Base-by-base conservation (phyloP, 129 eudicot genomes). In the Kitagawia praeruptora region DNA sequence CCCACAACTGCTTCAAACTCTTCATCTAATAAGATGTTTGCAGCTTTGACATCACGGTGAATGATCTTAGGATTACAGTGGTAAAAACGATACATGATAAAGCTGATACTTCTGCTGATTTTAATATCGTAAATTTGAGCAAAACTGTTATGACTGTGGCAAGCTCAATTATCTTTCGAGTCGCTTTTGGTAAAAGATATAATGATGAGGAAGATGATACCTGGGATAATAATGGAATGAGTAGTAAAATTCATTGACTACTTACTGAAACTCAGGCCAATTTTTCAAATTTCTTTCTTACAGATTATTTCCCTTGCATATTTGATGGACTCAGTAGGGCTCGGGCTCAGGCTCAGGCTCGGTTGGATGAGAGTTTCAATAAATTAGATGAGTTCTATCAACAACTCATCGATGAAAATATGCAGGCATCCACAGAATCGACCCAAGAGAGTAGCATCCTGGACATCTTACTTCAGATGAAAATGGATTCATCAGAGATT, bases 1-100 rank as follows among this genome's bases (percentile, higher is more conserved):
- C 93, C 89, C 49, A 86, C 92, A 42, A 88, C 92, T 31, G 89
- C 89, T 84, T 88, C 89, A 80, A 81, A 88, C 77, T 88, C 92
- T 79, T 88, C 92, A 80, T 88, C 89, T 84, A 88, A 79, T 78
- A 88, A 78, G 82, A 88, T 86, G 14, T 88, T 88, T 34, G 92
- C 89, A 75, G 92, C 89, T 80, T 88, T 86, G 46, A 88, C 89
- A 80, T 88, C 92, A 39, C 88, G 85, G 76, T 86, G 89, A 53
- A 88, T 84, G 47, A 88, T 88, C 82, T 86, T 88, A 0, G 92
- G 92, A 61, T 88, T 85, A 73, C 89, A 86, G 49, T 88, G 89
- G 75, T 67, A 8, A 67, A 31, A 15, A 67, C 8, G 6, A 67
- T 67, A 3, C 41, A 3, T 4, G 73, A 58, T n/a, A 23, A 58